phyloP scores from a whole-genome alignment of 2,329 filamentous ascomycete genomes.

The Venturia carpophila region DNA sequence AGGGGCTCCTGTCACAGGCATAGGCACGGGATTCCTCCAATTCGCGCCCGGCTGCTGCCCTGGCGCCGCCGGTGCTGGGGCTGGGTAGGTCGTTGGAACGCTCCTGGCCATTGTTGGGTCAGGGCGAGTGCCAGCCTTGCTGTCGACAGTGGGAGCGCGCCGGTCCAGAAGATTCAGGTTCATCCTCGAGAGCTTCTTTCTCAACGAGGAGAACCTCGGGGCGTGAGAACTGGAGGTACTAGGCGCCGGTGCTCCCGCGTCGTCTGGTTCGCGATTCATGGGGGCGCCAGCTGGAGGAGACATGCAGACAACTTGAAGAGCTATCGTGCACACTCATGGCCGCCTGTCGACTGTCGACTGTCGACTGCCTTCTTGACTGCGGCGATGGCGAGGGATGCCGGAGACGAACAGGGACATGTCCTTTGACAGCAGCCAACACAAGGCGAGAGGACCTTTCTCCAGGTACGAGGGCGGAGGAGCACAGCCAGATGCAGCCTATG shows the following conservation, averaged over 20 bases:
- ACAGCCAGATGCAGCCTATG: not conserved
- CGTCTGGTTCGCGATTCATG: not conserved
- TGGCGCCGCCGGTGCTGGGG: not conserved
- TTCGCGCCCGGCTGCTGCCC: not conserved
- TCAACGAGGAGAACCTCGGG: not conserved
- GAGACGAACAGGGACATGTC: not conserved
- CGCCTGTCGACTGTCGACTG: not conserved
- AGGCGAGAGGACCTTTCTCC: not conserved
- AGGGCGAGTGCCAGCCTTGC: not conserved
- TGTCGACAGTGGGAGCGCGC: not conserved
- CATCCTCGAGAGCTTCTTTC: constrained; percentile 7
- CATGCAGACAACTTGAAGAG: constrained; percentile 4
- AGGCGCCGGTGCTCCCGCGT: not conserved
- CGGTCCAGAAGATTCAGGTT: not conserved
- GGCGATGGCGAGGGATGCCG: not conserved
- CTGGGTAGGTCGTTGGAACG: not conserved
- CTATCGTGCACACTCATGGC: not conserved
- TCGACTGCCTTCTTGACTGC: not conserved
- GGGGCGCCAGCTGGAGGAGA: not conserved
- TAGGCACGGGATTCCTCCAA: not conserved
- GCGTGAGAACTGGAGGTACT: too few relatives aligned
- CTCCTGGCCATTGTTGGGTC: not conserved
- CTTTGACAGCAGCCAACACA: not conserved
- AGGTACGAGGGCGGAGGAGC: not conserved
- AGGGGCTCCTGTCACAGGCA: not conserved